Evolutionary conservation across 2,329 filamentous ascomycete genomes (phyloP).

Genomic region (Aspergillus nomiae): DNA sequence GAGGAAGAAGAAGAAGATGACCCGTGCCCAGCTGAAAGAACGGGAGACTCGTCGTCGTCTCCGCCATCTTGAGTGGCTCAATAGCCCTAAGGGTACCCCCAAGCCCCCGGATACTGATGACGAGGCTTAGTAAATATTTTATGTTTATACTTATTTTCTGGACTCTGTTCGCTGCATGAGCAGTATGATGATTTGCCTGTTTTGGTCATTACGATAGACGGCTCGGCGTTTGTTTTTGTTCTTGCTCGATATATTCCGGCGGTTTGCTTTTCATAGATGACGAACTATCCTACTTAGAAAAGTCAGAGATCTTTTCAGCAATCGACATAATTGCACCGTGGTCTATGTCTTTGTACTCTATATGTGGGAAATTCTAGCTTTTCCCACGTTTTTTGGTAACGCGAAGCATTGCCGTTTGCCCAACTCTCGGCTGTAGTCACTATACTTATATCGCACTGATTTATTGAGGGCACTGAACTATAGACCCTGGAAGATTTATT

Average conservation of each 20-base stretch:
- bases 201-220: conserved; percentile 5
- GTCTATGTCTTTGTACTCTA: background rate
- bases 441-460: too few species aligned
- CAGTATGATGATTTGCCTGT: background rate
- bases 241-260: background rate
- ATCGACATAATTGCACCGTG: background rate
- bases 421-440: too few species aligned
- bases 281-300: background rate
- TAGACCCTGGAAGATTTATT: background rate
- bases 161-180: background rate
- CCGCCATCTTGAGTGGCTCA: conserved; percentile 79
- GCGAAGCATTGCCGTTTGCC: too few species aligned
- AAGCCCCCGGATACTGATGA: conserved; percentile 77
- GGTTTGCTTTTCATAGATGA: background rate
- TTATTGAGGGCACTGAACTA: background rate
- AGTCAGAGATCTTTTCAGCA: background rate
- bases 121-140: conserved; percentile 51
- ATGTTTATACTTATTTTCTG: conserved; percentile 6
- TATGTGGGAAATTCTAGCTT: background rate
- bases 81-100: conserved; percentile 81
- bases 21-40: conserved; percentile 94
- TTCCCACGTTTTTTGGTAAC: too few species aligned
- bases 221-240: background rate
- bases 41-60: conserved; percentile 81
- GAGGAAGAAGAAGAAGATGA: conserved; percentile 99